Base-by-base conservation (phyloP, 1,284 basidiomycete species). In the Polyporus tsugae region DNA sequence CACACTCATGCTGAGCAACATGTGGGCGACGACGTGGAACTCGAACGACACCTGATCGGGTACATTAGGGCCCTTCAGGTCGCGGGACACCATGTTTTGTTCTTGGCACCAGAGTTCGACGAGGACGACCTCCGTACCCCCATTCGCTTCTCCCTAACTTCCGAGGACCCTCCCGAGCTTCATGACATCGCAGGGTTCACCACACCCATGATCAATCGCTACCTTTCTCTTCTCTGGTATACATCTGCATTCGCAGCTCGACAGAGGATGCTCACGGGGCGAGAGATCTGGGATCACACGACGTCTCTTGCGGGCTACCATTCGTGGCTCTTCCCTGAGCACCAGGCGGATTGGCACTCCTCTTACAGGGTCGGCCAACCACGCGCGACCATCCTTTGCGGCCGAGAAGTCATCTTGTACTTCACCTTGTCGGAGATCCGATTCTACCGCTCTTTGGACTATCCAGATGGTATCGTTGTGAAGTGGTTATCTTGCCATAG, bases 31-130 rank as follows among this genome's bases (percentile, higher is more conserved):
- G 36, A 53, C n/a, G n/a, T 22, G 9, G 64, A 73, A 1, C 68
- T 77, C 60, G 42, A 64, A 7, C 66, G 70, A 19, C 76, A 76
- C 57, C 36, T 78, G 1, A 22, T 36, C 1, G 64, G 71, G 33
- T 77, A 78, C 60, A 65, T 79, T 38, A 60, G 67, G 19, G 68
- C 76, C 39, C 73, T 80, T 19, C 70, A 73, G 36, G 46, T 67
- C 29, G 77, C 77, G 2, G 78, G 78, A 17, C 71, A 77, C 64
- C 77, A 79, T 59, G 75, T 78, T 52, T 70, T 79, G 10, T 78
- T 77, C 71, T 76, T 74, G 17, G 72, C 78, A 17, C 78, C 78
- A 22, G 75, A 79, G 66, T 80, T 79, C 69, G 74, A 77, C 64
- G 75, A 77, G 59, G 73, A 74, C 59, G 61, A 66, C 2, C 59